These are phyloP conservation scores for Clitopilus passeckerianus DNA, from an alignment of 768 basidiomycete genomes.

Conservation along the genomic window DNA sequence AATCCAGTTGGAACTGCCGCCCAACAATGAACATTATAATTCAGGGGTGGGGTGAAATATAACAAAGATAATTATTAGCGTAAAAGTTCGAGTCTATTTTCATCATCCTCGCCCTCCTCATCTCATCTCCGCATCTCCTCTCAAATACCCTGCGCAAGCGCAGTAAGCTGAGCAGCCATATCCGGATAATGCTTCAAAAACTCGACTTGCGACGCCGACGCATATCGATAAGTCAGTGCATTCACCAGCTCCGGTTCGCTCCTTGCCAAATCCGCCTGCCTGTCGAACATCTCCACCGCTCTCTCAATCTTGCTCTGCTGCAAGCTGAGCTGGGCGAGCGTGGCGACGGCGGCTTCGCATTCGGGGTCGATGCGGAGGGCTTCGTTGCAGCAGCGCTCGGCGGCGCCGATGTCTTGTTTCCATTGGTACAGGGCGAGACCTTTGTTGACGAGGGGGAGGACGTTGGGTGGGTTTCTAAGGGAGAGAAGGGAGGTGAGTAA, in stretches of 20 bases:
- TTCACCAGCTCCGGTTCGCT: slow-evolving; percentile 85
- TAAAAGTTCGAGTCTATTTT: not conserved
- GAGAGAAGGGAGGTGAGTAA: not conserved
- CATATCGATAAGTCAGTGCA: slow-evolving; percentile 75
- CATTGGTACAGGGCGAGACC: slow-evolving; percentile 95
- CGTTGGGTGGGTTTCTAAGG: slow-evolving; percentile 56
- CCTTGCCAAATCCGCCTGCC: slow-evolving; percentile 80
- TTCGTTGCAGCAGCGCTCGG: slow-evolving; percentile 82
- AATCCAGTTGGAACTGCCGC: not conserved
- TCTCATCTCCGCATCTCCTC: slow-evolving; percentile 2
- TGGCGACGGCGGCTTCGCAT: slow-evolving; percentile 95
- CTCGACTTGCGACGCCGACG: slow-evolving; percentile 75
- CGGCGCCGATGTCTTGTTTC: slow-evolving; percentile 83
- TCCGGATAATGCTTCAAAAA: slow-evolving; percentile 83
- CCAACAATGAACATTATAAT: not conserved
- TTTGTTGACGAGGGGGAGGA: slow-evolving; percentile 92
- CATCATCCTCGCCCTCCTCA: no score
- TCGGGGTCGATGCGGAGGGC: slow-evolving; percentile 86
- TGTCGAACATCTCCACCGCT: slow-evolving; percentile 83
- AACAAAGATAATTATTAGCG: not conserved
- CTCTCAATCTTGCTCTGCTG: slow-evolving; percentile 88
- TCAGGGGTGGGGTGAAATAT: no score
- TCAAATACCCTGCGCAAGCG: slow-evolving; percentile 28
- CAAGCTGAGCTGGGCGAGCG: slow-evolving; percentile 86
- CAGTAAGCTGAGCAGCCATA: slow-evolving; percentile 64